Evolutionary conservation across 1,139 yeast species (phyloP), one percentile per base, ranked within the genome.

Genomic region (Kurtzmaniella natalensis): DNA sequence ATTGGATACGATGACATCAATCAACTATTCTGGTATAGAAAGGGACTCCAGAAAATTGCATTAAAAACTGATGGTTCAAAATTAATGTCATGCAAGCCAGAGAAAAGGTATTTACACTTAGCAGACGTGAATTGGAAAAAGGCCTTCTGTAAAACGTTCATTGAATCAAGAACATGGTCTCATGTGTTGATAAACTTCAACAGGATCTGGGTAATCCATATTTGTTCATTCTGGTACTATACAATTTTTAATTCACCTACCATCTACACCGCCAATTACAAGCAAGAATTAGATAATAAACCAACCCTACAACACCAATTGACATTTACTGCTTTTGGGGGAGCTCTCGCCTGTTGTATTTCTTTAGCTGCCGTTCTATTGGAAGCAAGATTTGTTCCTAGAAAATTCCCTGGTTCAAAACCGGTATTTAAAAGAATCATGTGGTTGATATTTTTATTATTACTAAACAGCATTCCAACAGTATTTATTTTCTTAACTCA

Each of bases 1-100:
- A 67, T 78, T 34, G 83, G 84, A 0, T 78, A 78, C 48, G 83
- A 77, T 53, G 83, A 77, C 47, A 76, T 78, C 58, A 78, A 78
- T 46, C 83, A 73, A 47, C 57, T 72, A 40, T 78, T 78, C 45
- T 78, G 85, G 85, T 68, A 75, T 41, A 50, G 64, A 15, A 53
- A 70, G 36, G 76, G 79, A 1, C 55, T 78, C 35, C 67, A 68
- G 34, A 62, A 59, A 37, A 59, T 78, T 10, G 52, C 56, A 3
- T 47, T 76, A 28, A 44, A 50, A 4, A 66, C 65, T 30, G 56
- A 51, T 35, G 37, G 48, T 8, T 55, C 59, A 3, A 57, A 48
- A 25, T 50, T 78, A 30, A 61, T 75, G 57, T 59, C 59, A 33
- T 45, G 67, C 24, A 64, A 64, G 2, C 69, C 75, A 1, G 54